These are phyloP conservation scores for Pleurotus citrinopileatus DNA, from an alignment of 768 basidiomycete species.

Conservation along the genomic window DNA sequence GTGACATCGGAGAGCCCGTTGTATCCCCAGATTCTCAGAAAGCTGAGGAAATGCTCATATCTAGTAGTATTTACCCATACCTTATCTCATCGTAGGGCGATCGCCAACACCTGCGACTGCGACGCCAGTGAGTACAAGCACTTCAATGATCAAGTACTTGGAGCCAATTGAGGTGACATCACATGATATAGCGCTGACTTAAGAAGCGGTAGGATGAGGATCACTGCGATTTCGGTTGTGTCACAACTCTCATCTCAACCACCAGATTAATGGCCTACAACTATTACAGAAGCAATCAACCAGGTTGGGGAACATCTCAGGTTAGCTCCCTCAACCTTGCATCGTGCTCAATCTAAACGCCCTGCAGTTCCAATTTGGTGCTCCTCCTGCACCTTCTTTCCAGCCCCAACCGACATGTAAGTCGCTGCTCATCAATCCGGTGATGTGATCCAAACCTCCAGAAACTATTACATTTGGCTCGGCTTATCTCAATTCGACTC, in stretches of 20 bases:
- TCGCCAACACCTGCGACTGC: no score
- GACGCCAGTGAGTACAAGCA: no score
- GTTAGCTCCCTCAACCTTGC: conserved; percentile 22
- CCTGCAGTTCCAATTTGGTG: conserved; percentile 39
- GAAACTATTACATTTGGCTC: not conserved
- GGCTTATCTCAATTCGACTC: not conserved
- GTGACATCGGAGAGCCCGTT: no score
- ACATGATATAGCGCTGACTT: conserved; percentile 13
- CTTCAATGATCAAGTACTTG: no score
- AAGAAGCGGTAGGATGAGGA: conserved; percentile 7
- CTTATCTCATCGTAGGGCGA: not conserved
- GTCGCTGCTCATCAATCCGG: conserved; percentile 20
- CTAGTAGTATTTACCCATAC: no score
- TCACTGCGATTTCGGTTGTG: no score
- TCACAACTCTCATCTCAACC: conserved; percentile 14
- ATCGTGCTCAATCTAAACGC: conserved; percentile 11
- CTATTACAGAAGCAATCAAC: conserved; percentile 24
- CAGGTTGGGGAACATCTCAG: conserved; percentile 35
- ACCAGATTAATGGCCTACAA: conserved; percentile 23
- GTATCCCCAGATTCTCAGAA: no score
- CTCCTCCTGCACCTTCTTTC: conserved; percentile 35
- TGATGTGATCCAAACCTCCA: conserved; percentile 16
- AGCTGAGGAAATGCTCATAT: no score
- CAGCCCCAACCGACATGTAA: conserved; percentile 54
- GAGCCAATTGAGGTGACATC: no score